Evolutionary conservation across 2,329 filamentous ascomycete species (phyloP), one percentile per base, ranked within the genome.

Genomic region (Trichoderma oligosporum): DNA sequence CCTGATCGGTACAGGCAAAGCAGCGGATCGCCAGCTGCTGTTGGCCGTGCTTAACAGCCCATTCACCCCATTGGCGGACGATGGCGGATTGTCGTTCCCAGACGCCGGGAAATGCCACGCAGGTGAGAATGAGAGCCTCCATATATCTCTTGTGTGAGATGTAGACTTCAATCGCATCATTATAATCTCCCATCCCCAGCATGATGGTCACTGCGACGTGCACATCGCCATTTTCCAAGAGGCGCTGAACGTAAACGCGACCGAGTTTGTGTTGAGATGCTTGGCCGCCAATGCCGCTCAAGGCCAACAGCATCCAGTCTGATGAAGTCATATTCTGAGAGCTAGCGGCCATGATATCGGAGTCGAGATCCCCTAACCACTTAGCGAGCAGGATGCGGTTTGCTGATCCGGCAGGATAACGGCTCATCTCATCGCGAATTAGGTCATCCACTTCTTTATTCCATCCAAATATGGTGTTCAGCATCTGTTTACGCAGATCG

Each of bases 151-250:
- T 91, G 62, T 94, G 91, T 9, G 92, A 96, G 29, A 96, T 84
- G 66, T 99, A 99, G 27, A 97, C 88, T 71, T 99, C 94, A 59
- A 99, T 92, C 0, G 94, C 94, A 70, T 99, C 93, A 62, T 95
- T 93, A 64, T 89, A 80, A 68, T 97, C 93, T 2, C 92, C 92
- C 72, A 99, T 85, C 12, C 92, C 91, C 31, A 99, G 84, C 71
- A 99, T 84, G 61, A 97, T 93, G 0, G 93, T 93, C 16, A 91
- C 92, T 4, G 94, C 91, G 0, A 91, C 91, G 68, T 99, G 92
- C 2, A 97, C 78, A 65, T 99, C 94, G 25, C 91, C 91, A 61
- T 87, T 89, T 70, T 95, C 91, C 1, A 99, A 80, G 1, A 99
- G 79, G 48, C 91, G 86, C 70, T 96, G 92, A 1, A 96, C 90